Evolutionary conservation across 371 early-diverging fungal species (phyloP), one percentile per base, ranked within the genome.

Genomic region (Mucor racemosus): DNA sequence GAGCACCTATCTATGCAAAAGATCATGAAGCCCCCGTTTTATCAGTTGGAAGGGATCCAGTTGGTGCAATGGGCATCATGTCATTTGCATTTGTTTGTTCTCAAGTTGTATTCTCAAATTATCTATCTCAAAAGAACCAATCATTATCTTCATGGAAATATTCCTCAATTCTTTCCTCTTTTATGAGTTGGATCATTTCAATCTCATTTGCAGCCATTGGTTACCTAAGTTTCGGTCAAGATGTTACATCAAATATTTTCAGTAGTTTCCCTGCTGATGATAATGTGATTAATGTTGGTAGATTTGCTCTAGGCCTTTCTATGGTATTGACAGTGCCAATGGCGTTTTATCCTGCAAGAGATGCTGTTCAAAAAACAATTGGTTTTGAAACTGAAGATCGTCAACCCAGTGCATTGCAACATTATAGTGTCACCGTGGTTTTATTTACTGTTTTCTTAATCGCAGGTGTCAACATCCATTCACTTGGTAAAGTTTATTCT

Each of bases 1-100:
- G 86, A 38, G 84, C 84, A 19, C 77, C 85, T 10, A 69, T 72
- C 5, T 87, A 85, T 40, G 74, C 84, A 6, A 77, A 77, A 11
- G 69, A 82, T 7, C 87, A 87, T 63, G 75, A 81, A 17, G 77
- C 81, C 0, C 84, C 86, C 0, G 65, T 81, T 17, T 68, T 67
- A 7, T 67, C 71, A 34, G 70, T 81, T 17, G 88, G 85, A 13
- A 64, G 64, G 48, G 86, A 85, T 71, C 84, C 86, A 33, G 67
- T 86, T 58, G 80, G 82, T 3, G 85, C 86, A 3, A 75, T 84
- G 57, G 88, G 88, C 14, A 85, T 86, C 60, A 86, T 86, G 84
- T 84, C 86, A 3, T 88, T 88, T 72, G 87, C 88, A 3, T 83
- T 88, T 73, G 81, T 87, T n/a, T 86, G 85, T 14, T 71, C 85